Conservation (phyloP, 1,139 yeast species). For the Zygosaccharomyces sapae region DNA sequence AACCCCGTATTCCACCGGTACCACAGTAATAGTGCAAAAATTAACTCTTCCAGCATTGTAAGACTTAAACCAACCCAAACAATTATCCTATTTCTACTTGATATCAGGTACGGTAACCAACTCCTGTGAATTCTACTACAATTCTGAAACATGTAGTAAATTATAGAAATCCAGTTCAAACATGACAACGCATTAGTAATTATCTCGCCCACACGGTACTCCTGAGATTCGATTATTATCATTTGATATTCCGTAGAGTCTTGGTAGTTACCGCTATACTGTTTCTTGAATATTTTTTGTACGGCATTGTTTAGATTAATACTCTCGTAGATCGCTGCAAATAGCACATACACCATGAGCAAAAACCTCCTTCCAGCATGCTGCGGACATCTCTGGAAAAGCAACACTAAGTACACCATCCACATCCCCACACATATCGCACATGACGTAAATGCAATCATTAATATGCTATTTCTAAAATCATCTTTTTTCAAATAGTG, state of each 20-base stretch:
- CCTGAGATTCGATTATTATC: slow-evolving; percentile 14
- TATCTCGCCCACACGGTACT: slow-evolving; percentile 17
- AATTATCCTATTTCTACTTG: slow-evolving; percentile 20
- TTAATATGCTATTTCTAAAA: slow-evolving; percentile 23
- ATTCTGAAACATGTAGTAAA: slow-evolving; percentile 28
- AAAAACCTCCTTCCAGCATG: slow-evolving; percentile 23
- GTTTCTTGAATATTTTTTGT: slow-evolving; percentile 19
- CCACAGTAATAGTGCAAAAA: slow-evolving; percentile 20
- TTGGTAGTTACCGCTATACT: slow-evolving; percentile 26
- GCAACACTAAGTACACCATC: slow-evolving; percentile 30
- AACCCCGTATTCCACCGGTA: slow-evolving; percentile 4
- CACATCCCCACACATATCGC: slow-evolving; percentile 30
- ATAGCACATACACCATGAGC: slow-evolving; percentile 25
- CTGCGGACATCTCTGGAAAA: slow-evolving; percentile 26
- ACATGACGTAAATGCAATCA: slow-evolving; percentile 24
- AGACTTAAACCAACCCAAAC: slow-evolving; percentile 14
- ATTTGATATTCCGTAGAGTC: slow-evolving; percentile 19
- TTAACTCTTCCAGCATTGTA: slow-evolving; percentile 13
- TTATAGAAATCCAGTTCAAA: slow-evolving; percentile 29
- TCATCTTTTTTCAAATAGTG: slow-evolving; percentile 19
- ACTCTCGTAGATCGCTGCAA: slow-evolving; percentile 25
- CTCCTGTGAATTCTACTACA: slow-evolving; percentile 12
- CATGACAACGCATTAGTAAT: slow-evolving; percentile 18
- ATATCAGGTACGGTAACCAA: slow-evolving; percentile 23
- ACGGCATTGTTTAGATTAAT: slow-evolving; percentile 18